Conservation (phyloP, 495 filamentous ascomycete genomes). For the Corynascus novoguineensis region DNA sequence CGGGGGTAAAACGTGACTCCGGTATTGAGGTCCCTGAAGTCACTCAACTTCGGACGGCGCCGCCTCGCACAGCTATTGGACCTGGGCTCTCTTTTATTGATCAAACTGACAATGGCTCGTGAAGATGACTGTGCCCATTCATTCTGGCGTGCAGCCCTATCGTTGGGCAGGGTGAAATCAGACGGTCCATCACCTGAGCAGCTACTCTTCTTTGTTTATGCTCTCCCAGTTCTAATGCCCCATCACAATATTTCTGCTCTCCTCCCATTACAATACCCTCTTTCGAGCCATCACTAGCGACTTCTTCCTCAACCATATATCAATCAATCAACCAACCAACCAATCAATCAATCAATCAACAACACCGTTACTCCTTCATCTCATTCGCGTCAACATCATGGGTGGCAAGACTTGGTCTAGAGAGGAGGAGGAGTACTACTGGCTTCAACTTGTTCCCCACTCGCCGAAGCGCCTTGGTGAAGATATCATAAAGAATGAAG, state of each 20-base stretch:
- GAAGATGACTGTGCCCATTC: neutral
- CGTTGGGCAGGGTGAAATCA: neutral
- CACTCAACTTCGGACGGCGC: neutral
- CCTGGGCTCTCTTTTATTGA: neutral
- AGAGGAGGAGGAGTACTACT: slow-evolving; percentile 40
- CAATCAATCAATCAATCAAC: too few species aligned
- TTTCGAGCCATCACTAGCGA: neutral
- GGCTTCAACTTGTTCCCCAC: slow-evolving; percentile 31
- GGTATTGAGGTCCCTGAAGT: neutral
- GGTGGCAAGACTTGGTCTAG: slow-evolving; percentile 38
- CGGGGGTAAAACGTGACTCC: neutral
- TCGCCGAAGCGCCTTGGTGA: slow-evolving; percentile 35
- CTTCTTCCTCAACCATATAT: neutral
- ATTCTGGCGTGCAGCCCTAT: neutral
- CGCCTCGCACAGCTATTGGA: neutral
- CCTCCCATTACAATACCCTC: neutral
- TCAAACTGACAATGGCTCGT: neutral
- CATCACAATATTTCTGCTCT: neutral
- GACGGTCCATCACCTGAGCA: neutral
- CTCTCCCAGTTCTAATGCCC: neutral
- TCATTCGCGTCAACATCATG: slow-evolving; percentile 3
- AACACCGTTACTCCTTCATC: neutral
- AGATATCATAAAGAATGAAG: slow-evolving; percentile 17
- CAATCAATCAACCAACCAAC: too few species aligned
- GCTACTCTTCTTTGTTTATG: neutral